Percentiles rank a stretch among this genome's conserved stretches.
phyloP scores from a whole-genome alignment of 108 stramenopile genomes.

The Poteriospumella lacustris region DNA sequence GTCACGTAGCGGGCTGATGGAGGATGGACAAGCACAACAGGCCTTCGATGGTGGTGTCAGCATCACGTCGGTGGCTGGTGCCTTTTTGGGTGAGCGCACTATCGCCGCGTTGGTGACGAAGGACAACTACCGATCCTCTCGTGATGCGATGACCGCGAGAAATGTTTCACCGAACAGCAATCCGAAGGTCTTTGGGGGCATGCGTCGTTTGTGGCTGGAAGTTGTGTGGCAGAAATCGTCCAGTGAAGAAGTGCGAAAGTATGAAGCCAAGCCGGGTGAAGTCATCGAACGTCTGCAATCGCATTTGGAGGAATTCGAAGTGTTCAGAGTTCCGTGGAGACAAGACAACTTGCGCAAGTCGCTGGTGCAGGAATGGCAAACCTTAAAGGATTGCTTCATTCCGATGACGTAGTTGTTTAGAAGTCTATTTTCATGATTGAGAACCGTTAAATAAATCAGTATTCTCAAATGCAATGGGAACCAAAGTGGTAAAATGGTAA shows the following conservation, averaged over 20 bases:
- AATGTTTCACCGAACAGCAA: background rate
- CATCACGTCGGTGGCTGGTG: background rate
- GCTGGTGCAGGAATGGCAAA: background rate
- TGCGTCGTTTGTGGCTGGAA: constrained; percentile 11
- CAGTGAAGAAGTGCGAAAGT: background rate
- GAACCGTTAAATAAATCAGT: background rate
- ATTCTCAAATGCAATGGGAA: too few species aligned
- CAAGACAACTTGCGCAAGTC: background rate
- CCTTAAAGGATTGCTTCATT: background rate
- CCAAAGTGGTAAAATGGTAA: too few species aligned
- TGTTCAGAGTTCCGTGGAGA: constrained; percentile 4
- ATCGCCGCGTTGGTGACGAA: constrained; percentile 18
- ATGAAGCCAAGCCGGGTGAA: constrained; percentile 13
- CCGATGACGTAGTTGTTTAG: background rate
- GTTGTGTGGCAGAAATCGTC: constrained; percentile 11
- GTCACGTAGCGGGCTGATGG: too few species aligned
- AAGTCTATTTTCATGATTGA: background rate
- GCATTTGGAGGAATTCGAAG: constrained; percentile 17
- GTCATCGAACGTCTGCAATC: background rate
- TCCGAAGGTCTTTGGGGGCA: background rate
- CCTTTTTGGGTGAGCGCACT: constrained; percentile 25
- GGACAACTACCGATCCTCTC: constrained; percentile 4
- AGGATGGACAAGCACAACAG: too few species aligned
- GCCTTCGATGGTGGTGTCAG: too few species aligned
- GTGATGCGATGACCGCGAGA: background rate